A percentile compares a stretch with the other conserved stretches of the same genome.
These are phyloP conservation scores for Zea luxurians DNA, from an alignment of 176 grass and related monocot genomes.

Conservation along the genomic window DNA sequence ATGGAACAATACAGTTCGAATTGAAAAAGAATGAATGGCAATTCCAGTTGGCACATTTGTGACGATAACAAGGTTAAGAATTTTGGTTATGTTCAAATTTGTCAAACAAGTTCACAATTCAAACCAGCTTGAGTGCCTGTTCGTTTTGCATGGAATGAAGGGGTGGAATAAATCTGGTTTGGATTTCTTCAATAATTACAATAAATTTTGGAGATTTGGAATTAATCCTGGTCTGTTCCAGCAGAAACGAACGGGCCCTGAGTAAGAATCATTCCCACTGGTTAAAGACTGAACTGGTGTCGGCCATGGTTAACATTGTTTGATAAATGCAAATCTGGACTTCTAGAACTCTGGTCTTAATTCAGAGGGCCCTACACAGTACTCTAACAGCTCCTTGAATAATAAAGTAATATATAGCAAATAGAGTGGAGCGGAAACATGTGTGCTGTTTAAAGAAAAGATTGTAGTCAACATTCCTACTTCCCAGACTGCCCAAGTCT, in stretches of 20 bases:
- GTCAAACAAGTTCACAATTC: not conserved
- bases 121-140: not conserved
- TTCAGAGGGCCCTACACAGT: not conserved
- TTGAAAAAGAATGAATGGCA: not conserved
- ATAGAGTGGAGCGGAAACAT: not conserved
- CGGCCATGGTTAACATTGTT: not conserved
- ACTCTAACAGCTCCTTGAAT: not conserved
- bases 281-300: not conserved
- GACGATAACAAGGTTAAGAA: not conserved
- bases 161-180: too few relatives aligned
- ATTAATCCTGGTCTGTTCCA: too few relatives aligned
- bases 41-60: not conserved
- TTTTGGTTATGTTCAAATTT: not conserved
- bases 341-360: not conserved
- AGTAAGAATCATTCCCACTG: not conserved
- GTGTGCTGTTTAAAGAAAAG: not conserved
- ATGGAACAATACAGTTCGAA: not conserved
- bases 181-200: too few relatives aligned
- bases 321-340: not conserved
- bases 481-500: not conserved
- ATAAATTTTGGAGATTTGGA: too few relatives aligned
- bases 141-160: too few relatives aligned
- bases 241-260: too few relatives aligned
- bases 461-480: not conserved
- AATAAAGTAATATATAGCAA: not conserved